Evolutionary conservation across 2,329 filamentous ascomycete species (phyloP).

Genomic region (Alternaria sp.): DNA sequence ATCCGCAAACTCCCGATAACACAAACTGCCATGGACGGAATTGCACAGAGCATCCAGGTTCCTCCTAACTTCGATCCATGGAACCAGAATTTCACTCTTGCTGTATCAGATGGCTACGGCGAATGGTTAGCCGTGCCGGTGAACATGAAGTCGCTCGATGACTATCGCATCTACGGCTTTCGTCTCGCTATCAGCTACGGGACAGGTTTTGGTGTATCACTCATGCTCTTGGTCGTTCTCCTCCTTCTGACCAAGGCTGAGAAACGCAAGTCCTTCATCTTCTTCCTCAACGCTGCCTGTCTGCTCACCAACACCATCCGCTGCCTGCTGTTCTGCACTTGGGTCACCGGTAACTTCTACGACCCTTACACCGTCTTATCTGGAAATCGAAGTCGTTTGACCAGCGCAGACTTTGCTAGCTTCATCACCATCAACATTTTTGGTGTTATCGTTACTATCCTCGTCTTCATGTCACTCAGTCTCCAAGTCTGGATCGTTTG

Average conservation of each 20-base stretch:
- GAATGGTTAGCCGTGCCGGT: slow-evolving; percentile 45
- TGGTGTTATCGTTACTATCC: slow-evolving; percentile 61
- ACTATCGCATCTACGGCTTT: slow-evolving; percentile 57
- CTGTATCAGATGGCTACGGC: slow-evolving; percentile 51
- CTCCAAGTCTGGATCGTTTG: slow-evolving; percentile 71
- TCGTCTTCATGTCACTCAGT: slow-evolving; percentile 67
- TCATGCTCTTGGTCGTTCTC: slow-evolving; percentile 71
- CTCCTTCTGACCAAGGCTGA: slow-evolving; percentile 71
- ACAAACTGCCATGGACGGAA: slow-evolving; percentile 20
- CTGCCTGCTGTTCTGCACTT: slow-evolving; percentile 64
- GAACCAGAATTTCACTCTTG: slow-evolving; percentile 61
- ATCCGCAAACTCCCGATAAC: neutral
- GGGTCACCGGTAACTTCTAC: slow-evolving; percentile 67
- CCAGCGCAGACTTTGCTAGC: slow-evolving; percentile 53
- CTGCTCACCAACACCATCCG: slow-evolving; percentile 70
- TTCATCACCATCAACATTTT: slow-evolving; percentile 61
- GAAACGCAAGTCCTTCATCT: slow-evolving; percentile 71
- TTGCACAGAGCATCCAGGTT: slow-evolving; percentile 5
- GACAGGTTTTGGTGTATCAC: slow-evolving; percentile 72
- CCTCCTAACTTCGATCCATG: slow-evolving; percentile 58
- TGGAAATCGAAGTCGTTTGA: slow-evolving; percentile 62
- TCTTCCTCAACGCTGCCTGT: slow-evolving; percentile 69
- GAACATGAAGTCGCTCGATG: slow-evolving; percentile 55
- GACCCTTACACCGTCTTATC: slow-evolving; percentile 69
- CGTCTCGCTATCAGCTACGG: slow-evolving; percentile 70